Conservation (phyloP, 2,329 filamentous ascomycete genomes). For the Monosporascus sp. region DNA sequence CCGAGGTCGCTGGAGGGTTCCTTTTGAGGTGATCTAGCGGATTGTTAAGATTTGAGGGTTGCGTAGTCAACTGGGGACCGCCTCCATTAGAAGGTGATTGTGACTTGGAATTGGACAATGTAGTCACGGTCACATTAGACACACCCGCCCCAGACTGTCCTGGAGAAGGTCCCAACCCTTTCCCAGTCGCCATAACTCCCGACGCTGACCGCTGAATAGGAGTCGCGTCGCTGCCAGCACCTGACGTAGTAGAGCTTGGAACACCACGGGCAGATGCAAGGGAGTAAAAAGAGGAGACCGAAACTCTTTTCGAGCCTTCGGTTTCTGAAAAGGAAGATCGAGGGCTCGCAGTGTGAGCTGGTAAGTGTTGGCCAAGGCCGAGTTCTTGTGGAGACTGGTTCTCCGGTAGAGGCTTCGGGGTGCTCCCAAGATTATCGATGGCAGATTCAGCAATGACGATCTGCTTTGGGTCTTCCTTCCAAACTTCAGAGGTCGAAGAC, state of each 20-base stretch:
- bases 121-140: slow-evolving; percentile 49
- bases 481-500: slow-evolving; percentile 36
- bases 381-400: slow-evolving; percentile 16
- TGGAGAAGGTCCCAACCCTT: slow-evolving; percentile 33
- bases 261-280: slow-evolving; percentile 55
- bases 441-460: slow-evolving; percentile 32
- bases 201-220: slow-evolving; percentile 37
- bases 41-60: slow-evolving; percentile 34
- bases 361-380: slow-evolving; percentile 30
- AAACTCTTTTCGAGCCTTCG: slow-evolving; percentile 55
- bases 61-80: slow-evolving; percentile 41
- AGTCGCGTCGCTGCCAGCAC: slow-evolving; percentile 46
- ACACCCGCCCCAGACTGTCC: slow-evolving; percentile 46
- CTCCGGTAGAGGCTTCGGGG: slow-evolving; percentile 38
- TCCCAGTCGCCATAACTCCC: slow-evolving; percentile 40
- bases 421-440: slow-evolving; percentile 43
- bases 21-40: slow-evolving; percentile 43
- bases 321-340: slow-evolving; percentile 45
- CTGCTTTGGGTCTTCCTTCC: slow-evolving; percentile 32
- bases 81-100: slow-evolving; percentile 34
- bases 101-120: slow-evolving; percentile 39
- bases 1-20: slow-evolving; percentile 27
- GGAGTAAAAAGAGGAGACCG: slow-evolving; percentile 69
- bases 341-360: slow-evolving; percentile 43
- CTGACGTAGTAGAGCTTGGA: slow-evolving; percentile 46